Base-by-base conservation (phyloP, 257 asterid genomes). In the Linderniella brevidens region DNA sequence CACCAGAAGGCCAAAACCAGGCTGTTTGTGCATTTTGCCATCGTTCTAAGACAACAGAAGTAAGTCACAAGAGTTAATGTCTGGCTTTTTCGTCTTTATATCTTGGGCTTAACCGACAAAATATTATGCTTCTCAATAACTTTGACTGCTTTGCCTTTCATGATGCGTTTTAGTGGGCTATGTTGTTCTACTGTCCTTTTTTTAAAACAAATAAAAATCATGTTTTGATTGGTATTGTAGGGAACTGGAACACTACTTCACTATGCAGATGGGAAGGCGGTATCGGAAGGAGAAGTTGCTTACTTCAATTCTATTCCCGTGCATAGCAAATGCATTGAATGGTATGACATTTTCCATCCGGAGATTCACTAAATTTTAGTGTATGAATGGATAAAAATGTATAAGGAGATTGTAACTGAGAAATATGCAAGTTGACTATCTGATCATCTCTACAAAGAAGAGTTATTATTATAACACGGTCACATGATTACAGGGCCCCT, bases 241-340 rank as follows among this genome's bases (percentile, higher is more conserved):
- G 76, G 54, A 42, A 63, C 92, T n/a, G 98, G 98, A 37, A 64
- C 16, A 9, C 40, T 88, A 61, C 50, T 79, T 73, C 73, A 76
- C 71, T 81, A 63, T 69, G 78, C 76, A 41, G 63, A 79, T 62
- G 94, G 96, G 51, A 77, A 64, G 71, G 93, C 69, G 60, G 86
- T 80, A 17, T 50, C 50, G 18, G 62, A 71, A 58, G 72, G 59
- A 36, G 66, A 64, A 45, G 37, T 53, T 48, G 57, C 50, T 35
- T 49, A 38, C 58, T 55, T 82, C 66, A 64, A 73, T 38, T 69
- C 75, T 50, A 68, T 72, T 59, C 56, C 86, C 35, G 85, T 76
- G 58, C 98, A 84, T 56, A 63, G 52, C 19, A 78, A 69, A 68
- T 88, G 98, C 73, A 74, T 84, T 61, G 87, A 80, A 38, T 88